phyloP scores from a whole-genome alignment of 441 rosid genomes.

The Geranium incanum region DNA sequence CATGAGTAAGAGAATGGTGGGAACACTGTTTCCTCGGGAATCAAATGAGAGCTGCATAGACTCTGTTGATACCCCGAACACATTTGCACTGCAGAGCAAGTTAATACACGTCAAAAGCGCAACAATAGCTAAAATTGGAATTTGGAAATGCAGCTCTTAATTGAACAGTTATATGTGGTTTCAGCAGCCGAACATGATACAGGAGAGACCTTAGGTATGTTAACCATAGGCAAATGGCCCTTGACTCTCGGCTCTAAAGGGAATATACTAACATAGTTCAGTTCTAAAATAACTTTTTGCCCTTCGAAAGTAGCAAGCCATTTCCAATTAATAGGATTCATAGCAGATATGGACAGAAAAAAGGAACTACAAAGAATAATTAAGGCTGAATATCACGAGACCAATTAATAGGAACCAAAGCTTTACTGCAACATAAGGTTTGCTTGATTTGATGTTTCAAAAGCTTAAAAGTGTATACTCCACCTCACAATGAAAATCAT shows the following conservation, averaged over 20 bases:
- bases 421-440: neutral
- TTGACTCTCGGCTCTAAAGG: neutral
- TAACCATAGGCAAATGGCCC: neutral
- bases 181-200: too few species aligned
- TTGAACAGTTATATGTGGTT: too few species aligned
- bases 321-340: too few species aligned
- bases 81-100: conserved; percentile 41
- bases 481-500: too few species aligned
- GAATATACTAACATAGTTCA: neutral
- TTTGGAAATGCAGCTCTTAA: too few species aligned
- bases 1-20: conserved; percentile 84
- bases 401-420: neutral
- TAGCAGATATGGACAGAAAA: too few species aligned
- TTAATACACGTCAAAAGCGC: neutral
- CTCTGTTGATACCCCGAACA: conserved; percentile 81
- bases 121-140: too few species aligned
- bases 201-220: neutral
- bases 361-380: too few species aligned
- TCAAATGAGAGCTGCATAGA: conserved; percentile 93
- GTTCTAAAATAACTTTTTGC: neutral
- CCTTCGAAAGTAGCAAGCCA: neutral
- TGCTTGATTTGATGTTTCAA: neutral
- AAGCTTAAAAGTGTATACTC: too few species aligned
- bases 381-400: too few species aligned
- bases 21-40: conserved; percentile 76